These are phyloP conservation scores for Dichotomopilus funicola DNA, from an alignment of 2,329 filamentous ascomycete genomes.

Conservation along the genomic window DNA sequence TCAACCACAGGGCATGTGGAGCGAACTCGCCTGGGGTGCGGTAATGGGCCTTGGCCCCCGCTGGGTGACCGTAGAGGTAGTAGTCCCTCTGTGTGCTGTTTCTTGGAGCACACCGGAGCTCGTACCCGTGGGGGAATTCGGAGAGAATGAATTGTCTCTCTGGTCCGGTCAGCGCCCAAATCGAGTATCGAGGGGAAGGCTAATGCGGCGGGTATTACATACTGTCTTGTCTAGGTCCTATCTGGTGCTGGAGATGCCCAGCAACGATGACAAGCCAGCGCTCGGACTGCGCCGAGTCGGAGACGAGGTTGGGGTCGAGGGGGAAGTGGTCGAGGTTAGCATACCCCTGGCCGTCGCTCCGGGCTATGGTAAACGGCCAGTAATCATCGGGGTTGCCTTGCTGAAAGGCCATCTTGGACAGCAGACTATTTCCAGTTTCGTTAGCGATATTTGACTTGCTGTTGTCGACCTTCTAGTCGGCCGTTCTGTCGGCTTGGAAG, in stretches of 20 bases:
- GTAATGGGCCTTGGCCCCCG: slow-evolving; percentile 40
- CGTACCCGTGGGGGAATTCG: slow-evolving; percentile 23
- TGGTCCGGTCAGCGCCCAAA: slow-evolving; percentile 8
- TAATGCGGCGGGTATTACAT: not conserved
- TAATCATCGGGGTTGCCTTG: slow-evolving; percentile 12
- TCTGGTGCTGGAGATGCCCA: slow-evolving; percentile 21
- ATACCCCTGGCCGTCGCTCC: slow-evolving; percentile 39
- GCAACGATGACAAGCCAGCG: slow-evolving; percentile 25
- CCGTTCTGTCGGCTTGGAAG: no score
- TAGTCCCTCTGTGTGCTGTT: slow-evolving; percentile 39
- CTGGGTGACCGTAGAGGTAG: slow-evolving; percentile 44
- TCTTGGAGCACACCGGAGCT: slow-evolving; percentile 27
- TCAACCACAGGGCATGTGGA: slow-evolving; percentile 46
- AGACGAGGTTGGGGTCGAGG: slow-evolving; percentile 22
- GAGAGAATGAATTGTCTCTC: slow-evolving; percentile 23
- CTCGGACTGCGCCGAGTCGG: slow-evolving; percentile 28
- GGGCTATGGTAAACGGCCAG: slow-evolving; percentile 34
- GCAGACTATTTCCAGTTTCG: no score
- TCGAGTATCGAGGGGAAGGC: not conserved
- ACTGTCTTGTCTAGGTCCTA: slow-evolving; percentile 20
- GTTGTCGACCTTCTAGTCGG: no score
- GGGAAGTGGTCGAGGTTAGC: slow-evolving; percentile 19
- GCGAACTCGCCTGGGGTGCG: slow-evolving; percentile 49
- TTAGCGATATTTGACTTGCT: no score
- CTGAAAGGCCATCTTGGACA: no score